A percentile compares a stretch with the other conserved stretches of the same genome.
Evolutionary conservation across 1,284 basidiomycete species (phyloP).

Genomic region (Boletellus deceptivus): DNA sequence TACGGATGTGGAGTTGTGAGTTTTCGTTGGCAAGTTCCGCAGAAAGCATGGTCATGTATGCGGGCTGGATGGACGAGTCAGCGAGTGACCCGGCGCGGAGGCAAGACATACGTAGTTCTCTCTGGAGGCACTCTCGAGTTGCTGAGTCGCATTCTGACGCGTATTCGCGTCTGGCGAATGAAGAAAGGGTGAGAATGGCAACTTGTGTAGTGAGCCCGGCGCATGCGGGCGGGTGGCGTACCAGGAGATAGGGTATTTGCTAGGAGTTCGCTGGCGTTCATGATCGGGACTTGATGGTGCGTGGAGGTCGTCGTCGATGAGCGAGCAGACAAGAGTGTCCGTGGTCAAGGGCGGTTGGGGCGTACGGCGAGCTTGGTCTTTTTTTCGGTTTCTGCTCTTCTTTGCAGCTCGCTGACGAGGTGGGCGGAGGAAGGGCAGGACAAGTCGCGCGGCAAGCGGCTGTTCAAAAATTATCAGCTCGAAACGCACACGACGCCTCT

Average conservation of each 20-base stretch:
- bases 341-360: conserved; percentile 2
- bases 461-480: conserved; percentile 32
- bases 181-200: conserved; percentile 18
- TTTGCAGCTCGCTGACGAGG: not conserved
- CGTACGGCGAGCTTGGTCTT: conserved; percentile 14
- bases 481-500: not conserved
- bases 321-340: conserved; percentile 9
- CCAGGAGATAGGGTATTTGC: conserved; percentile 88
- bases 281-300: conserved; percentile 41
- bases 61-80: conserved; percentile 54
- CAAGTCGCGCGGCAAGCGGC: conserved; percentile 34
- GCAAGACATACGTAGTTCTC: conserved; percentile 76
- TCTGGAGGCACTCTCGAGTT: conserved; percentile 80
- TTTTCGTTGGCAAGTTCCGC: conserved; percentile 77
- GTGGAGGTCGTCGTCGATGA: conserved; percentile 27
- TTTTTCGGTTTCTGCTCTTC: conserved; percentile 8
- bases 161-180: conserved; percentile 65
- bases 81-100: conserved; percentile 16
- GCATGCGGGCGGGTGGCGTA: conserved; percentile 43
- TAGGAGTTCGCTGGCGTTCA: conserved; percentile 89
- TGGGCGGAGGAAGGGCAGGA: conserved; percentile 25
- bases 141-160: conserved; percentile 85
- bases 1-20: conserved; percentile 76
- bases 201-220: conserved; percentile 18
- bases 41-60: conserved; percentile 87